phyloP scores from a whole-genome alignment of 2,329 filamentous ascomycete genomes.

The Cryoendolithus antarcticus region DNA sequence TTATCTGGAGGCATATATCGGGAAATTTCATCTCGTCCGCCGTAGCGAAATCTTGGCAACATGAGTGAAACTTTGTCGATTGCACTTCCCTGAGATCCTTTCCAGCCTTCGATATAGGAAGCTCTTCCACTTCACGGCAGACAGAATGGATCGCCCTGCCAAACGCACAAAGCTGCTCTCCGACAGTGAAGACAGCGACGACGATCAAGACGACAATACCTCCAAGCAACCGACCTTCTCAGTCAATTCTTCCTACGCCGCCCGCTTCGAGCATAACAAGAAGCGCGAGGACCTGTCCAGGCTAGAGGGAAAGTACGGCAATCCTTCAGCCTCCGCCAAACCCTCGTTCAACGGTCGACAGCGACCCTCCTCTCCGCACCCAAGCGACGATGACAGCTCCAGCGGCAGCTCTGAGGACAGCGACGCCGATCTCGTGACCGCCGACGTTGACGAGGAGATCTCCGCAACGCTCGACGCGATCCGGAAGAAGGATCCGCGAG shows the following conservation, averaged over 20 bases:
- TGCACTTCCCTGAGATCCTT: too few species aligned
- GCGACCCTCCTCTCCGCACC: conserved; percentile 21
- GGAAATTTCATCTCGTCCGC: too few species aligned
- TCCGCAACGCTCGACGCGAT: conserved; percentile 78
- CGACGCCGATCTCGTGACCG: conserved; percentile 73
- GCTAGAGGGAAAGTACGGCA: conserved; percentile 75
- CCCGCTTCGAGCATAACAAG: conserved; percentile 91
- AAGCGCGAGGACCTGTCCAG: conserved; percentile 77
- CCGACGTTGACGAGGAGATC: conserved; percentile 75
- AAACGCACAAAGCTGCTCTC: conserved; percentile 24
- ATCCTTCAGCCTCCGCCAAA: conserved; percentile 14
- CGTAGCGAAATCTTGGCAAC: too few species aligned
- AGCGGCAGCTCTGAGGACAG: conserved; percentile 78
- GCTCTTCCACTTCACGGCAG: too few species aligned
- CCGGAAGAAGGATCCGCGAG: conserved; percentile 74
- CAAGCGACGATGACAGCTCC: conserved; percentile 50
- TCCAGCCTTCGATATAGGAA: too few species aligned
- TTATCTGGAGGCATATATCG: too few species aligned
- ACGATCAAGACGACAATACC: conserved; percentile 8
- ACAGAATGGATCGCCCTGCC: conserved; percentile 10
- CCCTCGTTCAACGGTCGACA: too few species aligned
- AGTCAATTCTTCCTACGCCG: conserved; percentile 83
- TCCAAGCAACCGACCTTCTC: conserved; percentile 38
- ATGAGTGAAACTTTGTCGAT: too few species aligned
- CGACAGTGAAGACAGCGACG: conserved; percentile 10